Evolutionary conservation across 345 rosid genomes (phyloP).

Genomic region (Moringa oleifera): DNA sequence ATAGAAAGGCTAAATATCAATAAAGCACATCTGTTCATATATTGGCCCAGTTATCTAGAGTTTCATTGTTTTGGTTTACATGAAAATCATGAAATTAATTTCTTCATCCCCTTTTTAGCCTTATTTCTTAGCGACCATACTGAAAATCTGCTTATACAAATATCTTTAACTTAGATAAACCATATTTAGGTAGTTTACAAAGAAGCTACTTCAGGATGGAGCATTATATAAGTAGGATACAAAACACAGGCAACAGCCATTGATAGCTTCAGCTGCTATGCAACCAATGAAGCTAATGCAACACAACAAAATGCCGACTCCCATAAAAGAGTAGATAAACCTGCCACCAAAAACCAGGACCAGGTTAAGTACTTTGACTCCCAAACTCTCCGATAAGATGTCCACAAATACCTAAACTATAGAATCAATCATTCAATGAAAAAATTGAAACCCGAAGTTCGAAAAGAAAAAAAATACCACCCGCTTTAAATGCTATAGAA

Average conservation of each 20-base stretch:
- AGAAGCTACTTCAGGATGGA: neutral
- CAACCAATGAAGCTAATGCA: constrained; percentile 70
- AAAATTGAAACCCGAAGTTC: neutral
- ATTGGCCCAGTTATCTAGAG: too few relatives aligned
- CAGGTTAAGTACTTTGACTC: constrained; percentile 10
- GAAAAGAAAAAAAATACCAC: neutral
- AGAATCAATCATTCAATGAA: neutral
- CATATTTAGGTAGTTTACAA: neutral
- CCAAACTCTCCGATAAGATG: constrained; percentile 7
- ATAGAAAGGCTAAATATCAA: neutral
- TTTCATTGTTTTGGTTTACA: too few relatives aligned
- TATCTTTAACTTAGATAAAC: neutral
- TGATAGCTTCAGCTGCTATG: constrained; percentile 84
- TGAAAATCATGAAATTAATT: too few relatives aligned
- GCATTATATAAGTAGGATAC: constrained; percentile 55
- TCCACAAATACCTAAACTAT: neutral
- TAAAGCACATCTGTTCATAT: neutral
- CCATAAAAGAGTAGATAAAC: constrained; percentile 96
- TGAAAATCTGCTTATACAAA: constrained; percentile 2
- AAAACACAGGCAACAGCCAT: constrained; percentile 88
- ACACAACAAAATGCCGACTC: constrained; percentile 71
- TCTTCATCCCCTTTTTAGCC: neutral
- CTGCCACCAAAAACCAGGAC: constrained; percentile 40
- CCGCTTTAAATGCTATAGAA: too few relatives aligned
- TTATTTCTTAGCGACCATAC: neutral